Base-by-base conservation (phyloP, 179 eudicot species). In the Pouteria campechiana region DNA sequence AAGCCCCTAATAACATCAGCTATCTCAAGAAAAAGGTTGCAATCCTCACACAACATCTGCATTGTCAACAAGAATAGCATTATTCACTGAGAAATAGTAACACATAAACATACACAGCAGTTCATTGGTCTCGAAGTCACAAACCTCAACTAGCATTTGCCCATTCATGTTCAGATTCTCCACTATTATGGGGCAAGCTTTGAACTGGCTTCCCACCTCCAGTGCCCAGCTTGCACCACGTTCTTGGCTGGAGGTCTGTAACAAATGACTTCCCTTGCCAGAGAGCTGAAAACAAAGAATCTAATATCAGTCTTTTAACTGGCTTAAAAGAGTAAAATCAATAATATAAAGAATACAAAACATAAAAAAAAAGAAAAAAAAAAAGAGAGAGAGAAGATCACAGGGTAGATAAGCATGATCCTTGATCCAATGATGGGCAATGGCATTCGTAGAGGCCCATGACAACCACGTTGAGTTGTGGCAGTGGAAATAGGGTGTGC, bases 211-310 rank as follows among this genome's bases (percentile, higher is more conserved):
- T 42, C 93, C 97, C 39, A 88, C 79, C 72, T 88, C 95, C 65
- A 88, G 69, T 5, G 85, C 95, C 95, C 95, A 88, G 81, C 83
- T 85, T 31, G 86, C 75, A 54, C 97, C 95, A 52, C 75, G 93
- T 57, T 81, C 93, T 38, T 41, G 41, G 43, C 57, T 59, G 37
- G 83, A 54, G 19, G 65, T 48, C 37, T 69, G 74, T 23, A 33
- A 56, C 31, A 52, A 48, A 50, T 75, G 65, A 30, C 52, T 47
- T 42, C 76, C 80, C 64, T 68, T 75, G 50, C 63, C 66, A 41
- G 61, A 58, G 46, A 71, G 69, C 93, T 82, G 60, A 65, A 34
- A 25, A 40, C 6, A 18, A 47, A 25, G 17, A 42, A 8, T 7
- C n/a, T n/a, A n/a, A n/a, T n/a, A n/a, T n/a, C n/a, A n/a, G n/a